A percentile compares a stretch with the other conserved stretches of the same genome.
phyloP scores from a whole-genome alignment of 257 asterid genomes.

The Buddleja alternifolia region DNA sequence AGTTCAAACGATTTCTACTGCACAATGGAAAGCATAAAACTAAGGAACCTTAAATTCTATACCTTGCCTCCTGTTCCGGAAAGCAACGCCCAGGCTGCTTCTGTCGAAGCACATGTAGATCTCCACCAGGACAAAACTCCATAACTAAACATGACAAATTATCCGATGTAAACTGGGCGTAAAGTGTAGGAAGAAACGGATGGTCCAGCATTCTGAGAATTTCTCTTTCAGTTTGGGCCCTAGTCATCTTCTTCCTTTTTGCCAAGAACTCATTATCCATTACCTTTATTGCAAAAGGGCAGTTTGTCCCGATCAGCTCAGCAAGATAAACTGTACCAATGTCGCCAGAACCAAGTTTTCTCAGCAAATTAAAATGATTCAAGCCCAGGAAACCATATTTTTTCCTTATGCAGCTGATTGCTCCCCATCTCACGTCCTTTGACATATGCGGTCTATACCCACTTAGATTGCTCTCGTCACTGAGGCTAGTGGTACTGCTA shows the following conservation, averaged over 20 bases:
- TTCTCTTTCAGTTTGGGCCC: conserved; percentile 82
- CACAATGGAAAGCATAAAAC: conserved; percentile 7
- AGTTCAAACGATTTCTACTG: background rate
- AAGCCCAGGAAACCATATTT: conserved; percentile 51
- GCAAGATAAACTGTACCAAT: conserved; percentile 80
- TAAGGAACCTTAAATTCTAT: conserved; percentile 16
- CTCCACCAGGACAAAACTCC: conserved; percentile 91
- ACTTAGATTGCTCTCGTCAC: conserved; percentile 66
- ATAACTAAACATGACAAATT: conserved; percentile 68
- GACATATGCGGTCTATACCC: conserved; percentile 78
- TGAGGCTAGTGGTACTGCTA: conserved; percentile 58
- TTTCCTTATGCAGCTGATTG: conserved; percentile 39
- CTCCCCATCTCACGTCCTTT: conserved; percentile 47
- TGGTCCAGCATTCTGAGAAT: conserved; percentile 71
- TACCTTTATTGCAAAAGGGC: conserved; percentile 71
- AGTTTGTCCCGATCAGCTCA: conserved; percentile 57
- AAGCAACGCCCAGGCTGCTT: conserved; percentile 65
- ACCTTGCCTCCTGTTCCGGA: conserved; percentile 79
- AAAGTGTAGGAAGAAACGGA: conserved; percentile 78
- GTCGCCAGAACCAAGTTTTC: conserved; percentile 77
- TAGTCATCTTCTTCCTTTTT: conserved; percentile 64
- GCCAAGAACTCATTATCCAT: conserved; percentile 75
- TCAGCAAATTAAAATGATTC: conserved; percentile 64
- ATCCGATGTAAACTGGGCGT: conserved; percentile 71
- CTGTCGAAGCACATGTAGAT: conserved; percentile 77